phyloP scores from a whole-genome alignment of 768 basidiomycete species.

The Agrocybe chaxingu region DNA sequence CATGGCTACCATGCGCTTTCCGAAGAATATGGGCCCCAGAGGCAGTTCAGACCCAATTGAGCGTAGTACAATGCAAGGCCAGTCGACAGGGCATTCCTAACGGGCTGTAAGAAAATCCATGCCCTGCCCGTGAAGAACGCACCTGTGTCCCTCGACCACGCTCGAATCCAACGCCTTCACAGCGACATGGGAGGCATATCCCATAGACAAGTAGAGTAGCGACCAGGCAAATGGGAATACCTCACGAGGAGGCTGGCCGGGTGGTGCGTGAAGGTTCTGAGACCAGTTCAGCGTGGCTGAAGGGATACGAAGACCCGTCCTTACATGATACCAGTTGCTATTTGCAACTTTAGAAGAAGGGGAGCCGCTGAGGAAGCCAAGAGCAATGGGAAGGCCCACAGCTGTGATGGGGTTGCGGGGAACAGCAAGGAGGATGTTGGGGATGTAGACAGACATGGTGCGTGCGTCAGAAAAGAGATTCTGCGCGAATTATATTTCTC shows the following conservation, averaged over 20 bases:
- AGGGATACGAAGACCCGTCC: constrained; percentile 9
- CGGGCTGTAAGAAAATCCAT: neutral
- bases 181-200: constrained; percentile 64
- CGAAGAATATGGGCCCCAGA: constrained; percentile 69
- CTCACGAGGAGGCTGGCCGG: constrained; percentile 47
- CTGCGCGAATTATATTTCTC: constrained; percentile 7
- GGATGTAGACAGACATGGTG: constrained; percentile 31
- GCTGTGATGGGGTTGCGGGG: constrained; percentile 56
- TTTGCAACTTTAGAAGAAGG: constrained; percentile 43
- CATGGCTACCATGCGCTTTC: constrained; percentile 34
- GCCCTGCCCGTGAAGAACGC: constrained; percentile 10
- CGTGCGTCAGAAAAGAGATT: constrained; percentile 9
- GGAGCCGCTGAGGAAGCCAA: constrained; percentile 51
- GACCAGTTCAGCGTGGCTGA: too few species aligned
- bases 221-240: constrained; percentile 63
- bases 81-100: constrained; percentile 37
- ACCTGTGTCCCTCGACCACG: constrained; percentile 39
- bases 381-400: constrained; percentile 54
- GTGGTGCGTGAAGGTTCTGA: constrained; percentile 48
- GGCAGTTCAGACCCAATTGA: constrained; percentile 55
- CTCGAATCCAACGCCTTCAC: constrained; percentile 49
- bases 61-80: constrained; percentile 59
- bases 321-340: constrained; percentile 59
- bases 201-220: constrained; percentile 52
- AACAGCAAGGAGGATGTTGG: constrained; percentile 48